Conservation (phyloP, 192 early-diverging fungal species). For the Umbelopsis isabellina region DNA sequence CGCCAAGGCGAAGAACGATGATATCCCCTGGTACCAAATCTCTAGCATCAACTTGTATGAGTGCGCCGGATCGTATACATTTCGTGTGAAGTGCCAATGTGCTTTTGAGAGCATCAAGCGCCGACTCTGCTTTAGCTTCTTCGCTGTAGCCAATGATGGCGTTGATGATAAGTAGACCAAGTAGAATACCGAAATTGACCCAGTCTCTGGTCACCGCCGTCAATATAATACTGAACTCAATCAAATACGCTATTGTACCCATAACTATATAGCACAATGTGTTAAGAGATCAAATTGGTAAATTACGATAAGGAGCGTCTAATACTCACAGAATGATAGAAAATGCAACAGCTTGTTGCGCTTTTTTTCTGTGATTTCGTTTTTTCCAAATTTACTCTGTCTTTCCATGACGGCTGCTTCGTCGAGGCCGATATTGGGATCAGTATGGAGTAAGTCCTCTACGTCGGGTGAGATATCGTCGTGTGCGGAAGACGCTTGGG, state of each 20-base stretch:
- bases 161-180: slow-evolving; percentile 62
- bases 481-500: neutral
- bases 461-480: slow-evolving; percentile 54
- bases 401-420: slow-evolving; percentile 55
- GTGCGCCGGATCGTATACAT: slow-evolving; percentile 59
- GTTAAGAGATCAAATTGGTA: slow-evolving; percentile 40
- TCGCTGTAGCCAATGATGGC: slow-evolving; percentile 75
- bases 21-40: slow-evolving; percentile 75
- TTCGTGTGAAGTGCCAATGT: slow-evolving; percentile 69
- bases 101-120: slow-evolving; percentile 71
- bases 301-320: neutral
- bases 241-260: slow-evolving; percentile 69
- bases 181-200: slow-evolving; percentile 64
- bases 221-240: slow-evolving; percentile 59
- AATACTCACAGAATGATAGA: slow-evolving; percentile 44
- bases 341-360: slow-evolving; percentile 51
- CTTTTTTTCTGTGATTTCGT: slow-evolving; percentile 53
- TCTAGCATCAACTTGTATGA: slow-evolving; percentile 51
- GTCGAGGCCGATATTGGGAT: slow-evolving; percentile 65
- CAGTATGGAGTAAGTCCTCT: slow-evolving; percentile 60
- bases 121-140: slow-evolving; percentile 73
- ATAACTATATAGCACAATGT: slow-evolving; percentile 45
- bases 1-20: slow-evolving; percentile 70
- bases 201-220: slow-evolving; percentile 61
- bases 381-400: slow-evolving; percentile 59